Evolutionary conservation across 1,284 basidiomycete species (phyloP), one percentile per base, ranked within the genome.

Genomic region (Cystobasidiaceae sp.): DNA sequence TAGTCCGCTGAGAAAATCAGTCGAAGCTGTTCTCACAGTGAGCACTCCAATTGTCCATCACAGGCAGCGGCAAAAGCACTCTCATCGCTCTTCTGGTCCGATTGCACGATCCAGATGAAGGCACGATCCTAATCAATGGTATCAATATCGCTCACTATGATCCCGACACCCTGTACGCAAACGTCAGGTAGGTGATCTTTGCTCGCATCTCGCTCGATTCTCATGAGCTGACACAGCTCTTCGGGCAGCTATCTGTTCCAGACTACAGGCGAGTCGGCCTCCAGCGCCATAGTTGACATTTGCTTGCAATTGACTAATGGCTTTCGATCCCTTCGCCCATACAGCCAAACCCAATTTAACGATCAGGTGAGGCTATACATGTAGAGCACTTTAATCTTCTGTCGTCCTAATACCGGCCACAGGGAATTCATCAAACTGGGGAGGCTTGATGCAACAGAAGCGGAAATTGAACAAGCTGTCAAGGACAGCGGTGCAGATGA

Each of bases 51-150:
- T n/a, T n/a, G n/a, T n/a, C n/a, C n/a, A n/a, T n/a, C n/a, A n/a
- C n/a, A n/a, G n/a, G n/a, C 1, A 41, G 32, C 4, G 61, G 61
- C 41, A 64, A 64, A 28, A 43, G 28, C 8, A 55, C 61, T 17
- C 30, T 64, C 8, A 64, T 64, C 1, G 61, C 61, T 3, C 25
- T 64, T 27, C 23, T 64, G 2, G 61, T 64, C 1, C 51, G 61
- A 2, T 23, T 64, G 17, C 50, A 55, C 23, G 61, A 64, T 32
- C 52, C 51, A 7, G 51, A 56, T 32, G 51, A 64, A 25, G 61
- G 51, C 25, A 23, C 11, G n/a, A 55, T 64, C 32, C 48, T 54
- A 11, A 64, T 64, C 52, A 56, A 64, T 28, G 61, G 45, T 1
- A 28, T 55, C 8, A 43, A 55, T 32, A 50, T 64, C 39, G 49